Conservation (phyloP, 2,329 filamentous ascomycete genomes). For the Lasiodiplodia hormozganensis region DNA sequence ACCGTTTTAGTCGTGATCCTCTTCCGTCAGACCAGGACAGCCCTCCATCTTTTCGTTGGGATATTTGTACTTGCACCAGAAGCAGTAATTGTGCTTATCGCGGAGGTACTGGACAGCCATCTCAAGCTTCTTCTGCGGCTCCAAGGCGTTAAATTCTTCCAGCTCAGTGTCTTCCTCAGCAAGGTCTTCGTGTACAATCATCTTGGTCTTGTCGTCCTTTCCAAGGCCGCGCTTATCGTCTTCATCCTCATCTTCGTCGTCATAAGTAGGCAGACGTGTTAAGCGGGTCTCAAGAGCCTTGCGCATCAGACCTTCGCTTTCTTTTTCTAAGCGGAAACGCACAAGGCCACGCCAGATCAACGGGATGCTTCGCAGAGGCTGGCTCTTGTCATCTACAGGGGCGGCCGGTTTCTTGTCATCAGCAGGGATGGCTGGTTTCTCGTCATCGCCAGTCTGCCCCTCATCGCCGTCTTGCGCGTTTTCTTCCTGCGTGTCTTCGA, state of each 20-base stretch:
- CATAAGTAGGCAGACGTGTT: constrained; percentile 68
- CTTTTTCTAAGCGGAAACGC: constrained; percentile 71
- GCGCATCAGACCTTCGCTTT: constrained; percentile 70
- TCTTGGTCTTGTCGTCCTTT: constrained; percentile 60
- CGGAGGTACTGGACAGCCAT: constrained; percentile 74
- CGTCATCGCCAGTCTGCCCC: constrained; percentile 33
- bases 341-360: constrained; percentile 81
- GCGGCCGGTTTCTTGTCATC: constrained; percentile 29
- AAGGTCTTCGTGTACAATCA: constrained; percentile 68
- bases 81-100: constrained; percentile 80
- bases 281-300: constrained; percentile 72
- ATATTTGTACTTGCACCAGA: constrained; percentile 93
- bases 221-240: constrained; percentile 76
- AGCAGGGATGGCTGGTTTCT: constrained; percentile 19
- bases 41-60: constrained; percentile 77
- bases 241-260: constrained; percentile 72
- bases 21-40: constrained; percentile 86
- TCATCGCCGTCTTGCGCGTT: too few relatives aligned
- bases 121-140: constrained; percentile 69
- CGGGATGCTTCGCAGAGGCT: constrained; percentile 71
- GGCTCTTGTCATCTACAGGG: constrained; percentile 40
- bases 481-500: constrained; percentile 33
- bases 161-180: constrained; percentile 84
- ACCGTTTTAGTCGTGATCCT: constrained; percentile 70
- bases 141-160: constrained; percentile 76